These are phyloP conservation scores for Saccharomyces hybrid DNA, from an alignment of 1,139 yeast genomes.

Conservation along the genomic window DNA sequence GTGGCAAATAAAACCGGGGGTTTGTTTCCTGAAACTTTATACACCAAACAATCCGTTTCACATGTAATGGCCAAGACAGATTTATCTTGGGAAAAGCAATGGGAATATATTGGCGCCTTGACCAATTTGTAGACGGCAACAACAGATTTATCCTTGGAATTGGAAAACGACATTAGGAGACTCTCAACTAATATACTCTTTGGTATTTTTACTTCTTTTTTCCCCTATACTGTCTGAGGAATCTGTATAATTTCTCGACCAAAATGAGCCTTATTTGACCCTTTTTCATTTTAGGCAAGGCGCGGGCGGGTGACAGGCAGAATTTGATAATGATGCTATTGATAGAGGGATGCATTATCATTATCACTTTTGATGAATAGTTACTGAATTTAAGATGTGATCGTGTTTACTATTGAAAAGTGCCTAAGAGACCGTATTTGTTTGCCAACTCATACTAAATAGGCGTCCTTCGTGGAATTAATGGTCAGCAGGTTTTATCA, in stretches of 20 bases:
- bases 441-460: background rate
- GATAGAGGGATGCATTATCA: background rate
- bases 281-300: background rate
- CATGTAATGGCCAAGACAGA: conserved; percentile 73
- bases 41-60: conserved; percentile 67
- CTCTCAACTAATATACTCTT: conserved; percentile 28
- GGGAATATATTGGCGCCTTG: conserved; percentile 82
- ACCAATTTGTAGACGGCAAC: conserved; percentile 53
- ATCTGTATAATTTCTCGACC: background rate
- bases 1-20: conserved; percentile 44
- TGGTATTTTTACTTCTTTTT: background rate
- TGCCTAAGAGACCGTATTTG: background rate
- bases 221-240: background rate
- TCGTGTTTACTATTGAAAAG: background rate
- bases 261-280: background rate
- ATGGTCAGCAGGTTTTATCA: conserved; percentile 21
- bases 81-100: conserved; percentile 70
- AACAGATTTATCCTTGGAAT: conserved; percentile 19
- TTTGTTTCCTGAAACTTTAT: conserved; percentile 42
- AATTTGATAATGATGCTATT: background rate
- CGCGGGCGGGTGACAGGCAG: conserved; percentile 1
- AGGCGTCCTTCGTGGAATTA: background rate
- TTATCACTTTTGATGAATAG: background rate
- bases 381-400: background rate
- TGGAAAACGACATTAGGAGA: conserved; percentile 29